phyloP scores from a whole-genome alignment of 345 rosid genomes.

The Turnera subulata region DNA sequence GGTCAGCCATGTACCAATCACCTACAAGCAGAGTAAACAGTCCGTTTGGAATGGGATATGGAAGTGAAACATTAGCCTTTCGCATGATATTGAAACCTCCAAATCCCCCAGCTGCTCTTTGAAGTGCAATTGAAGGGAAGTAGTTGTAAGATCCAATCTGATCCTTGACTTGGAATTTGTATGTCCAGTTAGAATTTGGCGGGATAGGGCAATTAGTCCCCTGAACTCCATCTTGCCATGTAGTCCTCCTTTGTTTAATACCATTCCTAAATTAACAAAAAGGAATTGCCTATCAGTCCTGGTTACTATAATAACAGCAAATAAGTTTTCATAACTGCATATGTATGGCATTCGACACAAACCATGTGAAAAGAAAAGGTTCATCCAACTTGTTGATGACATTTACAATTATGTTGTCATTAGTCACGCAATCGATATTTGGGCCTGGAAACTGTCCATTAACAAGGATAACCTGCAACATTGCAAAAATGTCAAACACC shows the following conservation, averaged over 20 bases:
- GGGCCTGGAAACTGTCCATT: conserved; percentile 93
- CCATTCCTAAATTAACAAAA: conserved; percentile 79
- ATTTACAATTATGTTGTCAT: conserved; percentile 68
- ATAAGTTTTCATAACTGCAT: not conserved
- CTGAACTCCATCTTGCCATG: conserved; percentile 88
- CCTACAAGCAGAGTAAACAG: conserved; percentile 34
- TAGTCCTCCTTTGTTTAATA: conserved; percentile 54
- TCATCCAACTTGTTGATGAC: conserved; percentile 68
- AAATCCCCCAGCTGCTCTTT: conserved; percentile 68
- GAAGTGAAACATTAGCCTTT: conserved; percentile 36
- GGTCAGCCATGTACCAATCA: conserved; percentile 45
- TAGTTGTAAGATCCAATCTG: conserved; percentile 70
- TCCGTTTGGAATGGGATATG: conserved; percentile 36
- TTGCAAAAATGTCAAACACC: not conserved
- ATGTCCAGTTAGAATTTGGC: conserved; percentile 74
- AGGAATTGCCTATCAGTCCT: not conserved
- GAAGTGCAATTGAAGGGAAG: conserved; percentile 64
- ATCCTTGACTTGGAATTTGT: conserved; percentile 73
- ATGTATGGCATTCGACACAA: not conserved
- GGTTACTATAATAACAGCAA: not conserved
- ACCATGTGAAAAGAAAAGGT: conserved; percentile 83
- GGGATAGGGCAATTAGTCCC: conserved; percentile 91
- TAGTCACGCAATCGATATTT: conserved; percentile 63
- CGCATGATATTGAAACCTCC: conserved; percentile 35
- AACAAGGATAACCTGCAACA: conserved; percentile 70